Evolutionary conservation across 768 basidiomycete genomes (phyloP).

Genomic region (Amanita rubescens): DNA sequence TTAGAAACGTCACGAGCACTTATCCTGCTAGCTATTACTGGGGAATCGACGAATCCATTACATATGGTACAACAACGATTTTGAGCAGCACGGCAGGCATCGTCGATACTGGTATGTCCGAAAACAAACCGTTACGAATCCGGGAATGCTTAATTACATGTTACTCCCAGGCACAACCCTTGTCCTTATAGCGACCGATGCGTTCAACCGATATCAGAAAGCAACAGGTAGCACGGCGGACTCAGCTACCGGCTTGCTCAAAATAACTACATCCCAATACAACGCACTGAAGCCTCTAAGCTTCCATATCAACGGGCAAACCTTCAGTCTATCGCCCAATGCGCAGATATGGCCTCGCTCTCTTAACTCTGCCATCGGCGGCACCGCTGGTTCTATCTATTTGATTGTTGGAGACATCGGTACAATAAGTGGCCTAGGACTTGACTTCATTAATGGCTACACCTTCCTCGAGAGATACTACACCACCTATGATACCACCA

Average conservation of each 20-base stretch:
- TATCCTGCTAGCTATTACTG: slow-evolving; percentile 43
- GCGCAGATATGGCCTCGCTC: no score
- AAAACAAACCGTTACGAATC: no score
- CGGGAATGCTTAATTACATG: neutral
- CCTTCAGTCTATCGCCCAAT: slow-evolving; percentile 52
- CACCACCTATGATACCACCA: slow-evolving; percentile 45
- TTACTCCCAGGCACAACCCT: slow-evolving; percentile 36
- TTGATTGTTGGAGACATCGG: no score
- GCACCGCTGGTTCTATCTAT: slow-evolving; percentile 42
- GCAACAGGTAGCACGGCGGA: slow-evolving; percentile 40
- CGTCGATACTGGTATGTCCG: slow-evolving; percentile 43
- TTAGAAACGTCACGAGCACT: slow-evolving; percentile 39
- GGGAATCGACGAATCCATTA: slow-evolving; percentile 53
- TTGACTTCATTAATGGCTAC: slow-evolving; percentile 74
- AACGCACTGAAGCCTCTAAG: slow-evolving; percentile 43
- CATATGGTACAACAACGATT: slow-evolving; percentile 41
- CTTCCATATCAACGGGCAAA: slow-evolving; percentile 46
- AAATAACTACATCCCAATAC: slow-evolving; percentile 45
- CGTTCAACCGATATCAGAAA: slow-evolving; percentile 33
- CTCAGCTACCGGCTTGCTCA: slow-evolving; percentile 39
- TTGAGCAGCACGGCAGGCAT: slow-evolving; percentile 45
- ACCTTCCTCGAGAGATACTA: slow-evolving; percentile 61
- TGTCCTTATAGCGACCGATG: slow-evolving; percentile 39
- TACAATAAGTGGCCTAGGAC: slow-evolving; percentile 44
- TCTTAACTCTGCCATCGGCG: slow-evolving; percentile 52